These are phyloP conservation scores for Dactylella cylindrospora DNA, from an alignment of 2,329 filamentous ascomycete species.

Conservation along the genomic window DNA sequence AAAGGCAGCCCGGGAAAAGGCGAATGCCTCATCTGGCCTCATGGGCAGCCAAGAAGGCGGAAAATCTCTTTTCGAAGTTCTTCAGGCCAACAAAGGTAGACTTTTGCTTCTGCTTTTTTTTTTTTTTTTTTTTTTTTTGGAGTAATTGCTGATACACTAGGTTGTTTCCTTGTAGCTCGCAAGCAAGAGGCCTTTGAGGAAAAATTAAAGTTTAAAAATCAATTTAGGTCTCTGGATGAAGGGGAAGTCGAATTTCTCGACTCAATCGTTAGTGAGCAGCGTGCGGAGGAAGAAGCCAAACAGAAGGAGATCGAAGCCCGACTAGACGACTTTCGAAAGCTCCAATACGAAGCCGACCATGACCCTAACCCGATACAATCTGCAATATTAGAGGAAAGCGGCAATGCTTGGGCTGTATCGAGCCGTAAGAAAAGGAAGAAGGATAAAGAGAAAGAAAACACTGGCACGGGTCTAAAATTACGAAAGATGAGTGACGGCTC, in stretches of 20 bases:
- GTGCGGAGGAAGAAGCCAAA: slow-evolving; percentile 60
- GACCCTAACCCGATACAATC: slow-evolving; percentile 17
- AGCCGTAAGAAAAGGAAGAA: slow-evolving; percentile 38
- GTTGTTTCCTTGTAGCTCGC: slow-evolving; percentile 58
- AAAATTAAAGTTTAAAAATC: slow-evolving; percentile 68
- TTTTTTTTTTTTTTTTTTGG: background rate
- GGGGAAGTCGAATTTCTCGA: slow-evolving; percentile 77
- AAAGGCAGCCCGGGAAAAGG: slow-evolving; percentile 61
- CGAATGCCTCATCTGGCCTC: slow-evolving; percentile 53
- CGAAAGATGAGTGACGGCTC: slow-evolving; percentile 42
- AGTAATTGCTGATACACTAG: background rate
- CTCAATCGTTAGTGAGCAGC: slow-evolving; percentile 58
- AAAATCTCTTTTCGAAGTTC: slow-evolving; percentile 69
- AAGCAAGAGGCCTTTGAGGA: slow-evolving; percentile 84
- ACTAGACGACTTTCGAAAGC: slow-evolving; percentile 60
- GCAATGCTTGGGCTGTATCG: slow-evolving; percentile 34
- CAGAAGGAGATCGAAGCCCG: slow-evolving; percentile 62
- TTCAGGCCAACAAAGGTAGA: slow-evolving; percentile 78
- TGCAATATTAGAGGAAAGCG: slow-evolving; percentile 10
- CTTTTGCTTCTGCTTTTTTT: slow-evolving; percentile 9
- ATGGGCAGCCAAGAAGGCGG: slow-evolving; percentile 58
- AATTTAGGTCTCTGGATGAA: slow-evolving; percentile 75
- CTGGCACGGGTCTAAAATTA: slow-evolving; percentile 25
- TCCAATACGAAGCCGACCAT: slow-evolving; percentile 52
- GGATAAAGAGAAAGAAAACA: slow-evolving; percentile 37